Conservation (phyloP, 2,329 filamentous ascomycete species). For the Fusarium tjaetaba region DNA sequence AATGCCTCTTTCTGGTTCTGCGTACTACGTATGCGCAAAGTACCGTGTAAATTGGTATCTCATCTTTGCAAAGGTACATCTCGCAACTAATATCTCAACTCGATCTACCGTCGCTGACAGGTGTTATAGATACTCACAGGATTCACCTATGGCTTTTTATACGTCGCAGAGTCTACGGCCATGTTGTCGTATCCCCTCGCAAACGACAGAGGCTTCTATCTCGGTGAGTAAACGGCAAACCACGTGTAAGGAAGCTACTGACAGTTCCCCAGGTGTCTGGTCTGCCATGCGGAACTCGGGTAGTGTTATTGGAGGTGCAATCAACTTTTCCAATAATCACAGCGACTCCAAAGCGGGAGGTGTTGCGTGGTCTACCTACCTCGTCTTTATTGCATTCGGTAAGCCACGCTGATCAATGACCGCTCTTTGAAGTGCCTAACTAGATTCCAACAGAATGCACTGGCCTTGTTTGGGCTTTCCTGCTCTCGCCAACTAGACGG, state of each 20-base stretch:
- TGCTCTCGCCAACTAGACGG: not conserved
- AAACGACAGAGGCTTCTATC: slow-evolving; percentile 1
- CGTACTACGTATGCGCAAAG: not conserved
- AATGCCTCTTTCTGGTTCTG: slow-evolving; percentile 3
- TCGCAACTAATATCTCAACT: fast-evolving
- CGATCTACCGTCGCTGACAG: fast-evolving
- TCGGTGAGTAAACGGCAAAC: not conserved
- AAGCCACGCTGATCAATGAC: fast-evolving
- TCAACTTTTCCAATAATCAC: slow-evolving; percentile 1
- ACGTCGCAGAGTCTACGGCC: not conserved
- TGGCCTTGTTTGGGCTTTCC: not conserved
- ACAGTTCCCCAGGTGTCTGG: not conserved
- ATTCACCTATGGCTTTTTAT: not conserved
- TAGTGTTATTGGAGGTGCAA: not conserved
- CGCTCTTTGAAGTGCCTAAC: fast-evolving
- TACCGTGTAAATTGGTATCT: slow-evolving; percentile 2
- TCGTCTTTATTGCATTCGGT: not conserved
- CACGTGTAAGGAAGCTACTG: not conserved
- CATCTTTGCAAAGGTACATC: not conserved
- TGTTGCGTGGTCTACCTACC: not conserved
- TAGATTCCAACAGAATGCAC: not conserved
- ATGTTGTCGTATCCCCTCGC: not conserved
- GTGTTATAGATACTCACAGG: not conserved
- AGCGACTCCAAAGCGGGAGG: not conserved
- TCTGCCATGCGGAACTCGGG: not conserved